Evolutionary conservation across 139 green algal genomes (phyloP).

Genomic region (Chlorella sp.): DNA sequence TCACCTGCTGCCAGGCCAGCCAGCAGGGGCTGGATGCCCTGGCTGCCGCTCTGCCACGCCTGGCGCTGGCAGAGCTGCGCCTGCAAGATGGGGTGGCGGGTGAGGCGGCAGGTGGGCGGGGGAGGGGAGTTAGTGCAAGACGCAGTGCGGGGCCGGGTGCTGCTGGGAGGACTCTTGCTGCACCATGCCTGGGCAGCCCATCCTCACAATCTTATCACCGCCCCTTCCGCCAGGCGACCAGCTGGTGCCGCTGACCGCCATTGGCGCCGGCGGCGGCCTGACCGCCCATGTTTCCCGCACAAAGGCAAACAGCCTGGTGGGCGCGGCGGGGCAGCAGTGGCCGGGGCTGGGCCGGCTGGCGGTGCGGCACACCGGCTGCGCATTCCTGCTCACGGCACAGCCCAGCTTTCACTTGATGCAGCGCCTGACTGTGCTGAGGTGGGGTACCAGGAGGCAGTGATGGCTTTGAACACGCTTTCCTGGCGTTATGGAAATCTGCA

Average conservation of each 20-base stretch:
- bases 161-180: too few relatives aligned
- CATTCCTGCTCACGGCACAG: slow-evolving; percentile 13
- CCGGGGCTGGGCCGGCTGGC: slow-evolving; percentile 1
- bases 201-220: too few relatives aligned
- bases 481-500: too few relatives aligned
- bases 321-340: neutral
- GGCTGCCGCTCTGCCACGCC: slow-evolving; percentile 4
- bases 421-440: neutral
- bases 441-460: too few relatives aligned
- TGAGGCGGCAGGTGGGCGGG: neutral
- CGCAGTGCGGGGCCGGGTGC: too few relatives aligned
- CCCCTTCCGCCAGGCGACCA: neutral
- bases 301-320: slow-evolving; percentile 10
- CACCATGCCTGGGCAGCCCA: neutral
- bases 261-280: neutral
- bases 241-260: neutral
- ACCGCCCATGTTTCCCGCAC: neutral
- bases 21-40: slow-evolving; percentile 10
- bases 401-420: neutral
- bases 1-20: neutral
- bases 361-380: neutral
- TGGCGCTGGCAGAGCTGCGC: slow-evolving; percentile 1
- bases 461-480: too few relatives aligned
- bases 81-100: slow-evolving; percentile 20
- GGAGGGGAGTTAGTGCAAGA: too few relatives aligned